Evolutionary conservation across 2,329 filamentous ascomycete species (phyloP), one percentile per base, ranked within the genome.

Genomic region (Ophiocordyceps camponoti-leonardi): DNA sequence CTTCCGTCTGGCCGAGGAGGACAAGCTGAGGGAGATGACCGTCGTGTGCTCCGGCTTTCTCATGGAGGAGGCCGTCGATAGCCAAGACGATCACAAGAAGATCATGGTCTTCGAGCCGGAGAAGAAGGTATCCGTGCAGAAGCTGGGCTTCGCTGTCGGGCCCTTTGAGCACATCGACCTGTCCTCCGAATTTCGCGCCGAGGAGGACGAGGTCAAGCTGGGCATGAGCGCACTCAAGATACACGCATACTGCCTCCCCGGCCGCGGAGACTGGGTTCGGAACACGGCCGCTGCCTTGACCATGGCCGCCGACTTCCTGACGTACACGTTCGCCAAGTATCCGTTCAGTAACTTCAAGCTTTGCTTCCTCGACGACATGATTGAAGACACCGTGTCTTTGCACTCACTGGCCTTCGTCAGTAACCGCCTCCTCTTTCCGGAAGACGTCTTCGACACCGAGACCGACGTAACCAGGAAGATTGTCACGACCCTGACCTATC

Each of bases 161-260:
- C 92, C 93, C 0, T 98, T 98, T 58, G 87, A 96, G 61, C 83
- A 90, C 53, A 81, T 96, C 45, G 86, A 95, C 57, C 69, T 98
- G 6, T 77, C 70, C 50, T 83, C 86, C 2, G 84, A 90, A 53
- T 94, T 86, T 55, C 80, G 93, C 44, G 86, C 88, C 42, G 86
- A 86, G 50, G 86, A 93, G 53, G 86, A 94, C 52, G 88, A 95
- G 56, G 86, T 93, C 53, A 86, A 88, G 59, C 75, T 98, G 46
- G 86, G 86, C 3, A 79, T 83, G 51, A 93, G 86, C 56, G 87
- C 88, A 0, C 77, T 94, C 50, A 87, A 90, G 51, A 77, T 98
- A 3, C 80, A 93, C 54, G 92, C 83, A 7, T 98, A 93, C 61
- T 96, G 90, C 61, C 68, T 98, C 42, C 92, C 92, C 1, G 79